Evolutionary conservation across 108 stramenopile genomes (phyloP).

Genomic region (Cylindrotheca closterium): DNA sequence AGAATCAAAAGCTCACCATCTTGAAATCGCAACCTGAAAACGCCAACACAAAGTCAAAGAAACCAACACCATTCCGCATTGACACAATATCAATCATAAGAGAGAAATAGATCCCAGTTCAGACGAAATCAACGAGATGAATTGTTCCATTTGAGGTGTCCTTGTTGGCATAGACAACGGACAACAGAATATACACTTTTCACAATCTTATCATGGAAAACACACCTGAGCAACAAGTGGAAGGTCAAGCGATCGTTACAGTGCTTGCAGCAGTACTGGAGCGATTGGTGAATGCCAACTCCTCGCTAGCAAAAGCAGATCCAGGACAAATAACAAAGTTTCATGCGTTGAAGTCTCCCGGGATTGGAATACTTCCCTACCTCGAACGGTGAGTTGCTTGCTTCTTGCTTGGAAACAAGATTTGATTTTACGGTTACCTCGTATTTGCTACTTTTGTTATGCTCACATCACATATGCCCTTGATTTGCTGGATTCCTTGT

Average conservation of each 20-base stretch:
- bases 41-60: no score
- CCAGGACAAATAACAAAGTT: constrained; percentile 92
- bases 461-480: neutral
- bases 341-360: constrained; percentile 93
- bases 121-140: no score
- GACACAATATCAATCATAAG: no score
- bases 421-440: no score
- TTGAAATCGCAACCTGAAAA: no score
- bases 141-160: no score
- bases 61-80: no score
- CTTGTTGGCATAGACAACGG: no score
- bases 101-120: no score
- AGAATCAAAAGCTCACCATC: no score
- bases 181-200: constrained; percentile 8
- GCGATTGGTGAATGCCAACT: constrained; percentile 70
- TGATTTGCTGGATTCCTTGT: neutral
- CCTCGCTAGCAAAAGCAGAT: constrained; percentile 49
- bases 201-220: constrained; percentile 55
- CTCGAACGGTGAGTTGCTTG: constrained; percentile 80
- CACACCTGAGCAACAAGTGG: constrained; percentile 64
- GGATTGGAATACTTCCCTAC: constrained; percentile 88
- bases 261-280: constrained; percentile 86
- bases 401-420: neutral
- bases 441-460: neutral
- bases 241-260: constrained; percentile 69